Percentiles rank a stretch among this genome's conserved stretches.
These are phyloP conservation scores for Delphinella strobiligena DNA, from an alignment of 2,329 filamentous ascomycete genomes.

Conservation along the genomic window DNA sequence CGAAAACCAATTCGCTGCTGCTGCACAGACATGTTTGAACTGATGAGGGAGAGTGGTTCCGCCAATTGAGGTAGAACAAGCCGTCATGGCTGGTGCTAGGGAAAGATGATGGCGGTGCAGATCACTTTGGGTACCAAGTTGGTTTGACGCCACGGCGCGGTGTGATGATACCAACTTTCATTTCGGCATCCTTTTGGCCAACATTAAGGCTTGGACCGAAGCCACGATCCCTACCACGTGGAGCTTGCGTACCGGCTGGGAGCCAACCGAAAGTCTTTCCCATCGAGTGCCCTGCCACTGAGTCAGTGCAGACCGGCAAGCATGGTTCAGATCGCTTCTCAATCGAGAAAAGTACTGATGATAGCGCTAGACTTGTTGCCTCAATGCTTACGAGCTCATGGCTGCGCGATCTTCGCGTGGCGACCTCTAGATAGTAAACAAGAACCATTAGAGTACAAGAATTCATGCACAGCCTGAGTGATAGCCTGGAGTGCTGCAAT, in stretches of 20 bases:
- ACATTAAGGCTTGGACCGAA: slow-evolving; percentile 7
- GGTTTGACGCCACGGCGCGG: background rate
- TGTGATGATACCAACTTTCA: background rate
- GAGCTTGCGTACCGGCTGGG: background rate
- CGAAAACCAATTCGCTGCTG: slow-evolving; percentile 2
- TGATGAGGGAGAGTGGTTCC: background rate
- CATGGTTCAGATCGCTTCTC: background rate
- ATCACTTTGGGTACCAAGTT: background rate
- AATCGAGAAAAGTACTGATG: too few relatives aligned
- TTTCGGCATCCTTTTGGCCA: background rate
- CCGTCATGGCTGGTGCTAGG: slow-evolving; percentile 1
- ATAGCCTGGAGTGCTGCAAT: too few relatives aligned
- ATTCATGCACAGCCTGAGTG: too few relatives aligned
- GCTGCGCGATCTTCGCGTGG: too few relatives aligned
- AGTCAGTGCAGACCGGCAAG: background rate
- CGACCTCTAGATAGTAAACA: too few relatives aligned
- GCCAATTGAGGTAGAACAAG: slow-evolving; percentile 2
- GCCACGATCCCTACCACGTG: slow-evolving; percentile 6
- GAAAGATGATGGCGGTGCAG: slow-evolving; percentile 1
- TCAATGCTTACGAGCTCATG: too few relatives aligned
- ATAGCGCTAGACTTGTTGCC: too few relatives aligned
- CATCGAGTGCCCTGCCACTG: background rate
- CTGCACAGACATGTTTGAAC: slow-evolving; percentile 6
- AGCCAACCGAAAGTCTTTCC: background rate
- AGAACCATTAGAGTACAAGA: too few relatives aligned